A percentile compares a stretch with the other conserved stretches of the same genome.
These are phyloP conservation scores for Epichloe baconii DNA, from an alignment of 2,329 filamentous ascomycete species.

Conservation along the genomic window DNA sequence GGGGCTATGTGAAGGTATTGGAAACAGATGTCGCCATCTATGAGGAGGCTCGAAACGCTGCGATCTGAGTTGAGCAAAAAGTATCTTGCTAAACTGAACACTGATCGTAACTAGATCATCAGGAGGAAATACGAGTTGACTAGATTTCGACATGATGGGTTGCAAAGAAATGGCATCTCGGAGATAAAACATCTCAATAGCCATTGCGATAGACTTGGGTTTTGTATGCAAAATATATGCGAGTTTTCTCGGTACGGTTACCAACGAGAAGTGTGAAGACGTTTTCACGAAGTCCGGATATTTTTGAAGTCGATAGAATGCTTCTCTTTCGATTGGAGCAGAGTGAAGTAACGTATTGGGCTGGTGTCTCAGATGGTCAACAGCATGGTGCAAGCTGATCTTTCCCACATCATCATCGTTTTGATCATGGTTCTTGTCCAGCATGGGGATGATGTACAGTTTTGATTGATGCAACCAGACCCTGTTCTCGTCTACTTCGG, in stretches of 20 bases:
- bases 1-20: slow-evolving; percentile 10
- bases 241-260: slow-evolving; percentile 68
- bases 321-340: slow-evolving; percentile 66
- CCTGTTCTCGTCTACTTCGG: slow-evolving; percentile 75
- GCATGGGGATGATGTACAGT: slow-evolving; percentile 55
- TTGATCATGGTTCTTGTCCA: slow-evolving; percentile 20
- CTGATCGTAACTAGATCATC: slow-evolving; percentile 68
- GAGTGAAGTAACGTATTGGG: slow-evolving; percentile 55
- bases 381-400: slow-evolving; percentile 52
- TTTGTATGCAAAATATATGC: slow-evolving; percentile 66
- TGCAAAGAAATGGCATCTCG: slow-evolving; percentile 68
- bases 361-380: slow-evolving; percentile 42
- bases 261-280: slow-evolving; percentile 61
- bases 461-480: slow-evolving; percentile 78
- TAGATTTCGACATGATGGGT: slow-evolving; percentile 45
- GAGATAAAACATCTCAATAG: slow-evolving; percentile 84
- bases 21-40: slow-evolving; percentile 27
- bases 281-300: slow-evolving; percentile 65
- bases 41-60: slow-evolving; percentile 64
- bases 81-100: slow-evolving; percentile 71
- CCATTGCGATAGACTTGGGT: slow-evolving; percentile 66
- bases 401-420: slow-evolving; percentile 8
- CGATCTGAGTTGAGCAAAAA: slow-evolving; percentile 81
- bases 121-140: slow-evolving; percentile 53
- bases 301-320: slow-evolving; percentile 75